A percentile compares a stretch with the other conserved stretches of the same genome.
These are phyloP conservation scores for Fusarium falciforme DNA, from an alignment of 2,329 filamentous ascomycete species.

Conservation along the genomic window DNA sequence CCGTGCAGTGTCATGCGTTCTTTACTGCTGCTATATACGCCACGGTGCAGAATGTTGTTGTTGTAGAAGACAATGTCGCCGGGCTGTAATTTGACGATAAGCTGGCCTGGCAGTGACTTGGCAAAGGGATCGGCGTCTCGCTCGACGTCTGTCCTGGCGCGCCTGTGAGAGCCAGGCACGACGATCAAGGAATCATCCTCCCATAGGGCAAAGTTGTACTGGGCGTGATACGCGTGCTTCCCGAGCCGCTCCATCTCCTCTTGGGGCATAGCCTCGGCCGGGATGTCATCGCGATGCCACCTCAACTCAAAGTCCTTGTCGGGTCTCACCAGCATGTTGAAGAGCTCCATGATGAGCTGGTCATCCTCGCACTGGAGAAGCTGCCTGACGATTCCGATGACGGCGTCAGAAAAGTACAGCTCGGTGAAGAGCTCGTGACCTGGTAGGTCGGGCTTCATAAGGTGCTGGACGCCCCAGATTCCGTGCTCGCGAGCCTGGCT, in stretches of 20 bases:
- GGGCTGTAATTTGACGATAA: conserved; percentile 73
- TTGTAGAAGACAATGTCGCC: conserved; percentile 91
- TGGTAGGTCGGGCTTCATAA: conserved; percentile 79
- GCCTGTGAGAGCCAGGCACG: conserved; percentile 79
- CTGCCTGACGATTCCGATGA: conserved; percentile 72
- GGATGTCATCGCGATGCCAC: conserved; percentile 90
- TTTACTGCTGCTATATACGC: conserved; percentile 68
- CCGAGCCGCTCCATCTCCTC: conserved; percentile 74
- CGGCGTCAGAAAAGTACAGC: conserved; percentile 76
- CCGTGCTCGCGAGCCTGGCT: conserved; percentile 66
- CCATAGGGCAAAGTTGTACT: conserved; percentile 88
- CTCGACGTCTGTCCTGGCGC: conserved; percentile 78
- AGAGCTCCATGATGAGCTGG: conserved; percentile 85
- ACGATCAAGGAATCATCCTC: conserved; percentile 80
- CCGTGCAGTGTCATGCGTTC: conserved; percentile 80
- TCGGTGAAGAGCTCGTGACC: conserved; percentile 70
- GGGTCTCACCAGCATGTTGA: conserved; percentile 85
- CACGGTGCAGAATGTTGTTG: conserved; percentile 86
- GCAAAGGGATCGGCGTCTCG: conserved; percentile 75
- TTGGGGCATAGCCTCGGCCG: conserved; percentile 70
- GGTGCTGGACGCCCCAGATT: conserved; percentile 91
- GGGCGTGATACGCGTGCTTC: conserved; percentile 76
- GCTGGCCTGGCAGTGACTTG: conserved; percentile 68
- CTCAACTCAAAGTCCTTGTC: conserved; percentile 76
- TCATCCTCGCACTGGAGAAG: conserved; percentile 69